Conservation (phyloP, 2,329 filamentous ascomycete species). For the Colletotrichum tofieldiae region DNA sequence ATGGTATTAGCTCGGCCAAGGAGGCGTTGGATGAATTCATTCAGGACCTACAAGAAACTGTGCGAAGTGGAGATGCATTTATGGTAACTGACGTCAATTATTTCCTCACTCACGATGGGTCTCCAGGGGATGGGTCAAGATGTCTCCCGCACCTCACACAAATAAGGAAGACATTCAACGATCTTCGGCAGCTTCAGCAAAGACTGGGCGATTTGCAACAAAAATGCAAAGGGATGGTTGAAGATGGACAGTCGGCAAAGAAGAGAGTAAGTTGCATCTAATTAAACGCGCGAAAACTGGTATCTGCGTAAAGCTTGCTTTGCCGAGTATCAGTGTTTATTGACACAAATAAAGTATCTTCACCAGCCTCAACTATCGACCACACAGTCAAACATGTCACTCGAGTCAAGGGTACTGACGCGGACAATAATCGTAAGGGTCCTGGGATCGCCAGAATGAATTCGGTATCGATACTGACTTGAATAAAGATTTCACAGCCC, state of each 20-base stretch:
- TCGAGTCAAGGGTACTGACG: too few species aligned
- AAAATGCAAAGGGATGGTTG: background rate
- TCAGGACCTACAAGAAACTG: background rate
- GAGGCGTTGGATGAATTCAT: background rate
- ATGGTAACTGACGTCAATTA: background rate
- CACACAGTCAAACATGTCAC: too few species aligned
- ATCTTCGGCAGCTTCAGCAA: background rate
- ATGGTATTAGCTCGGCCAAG: background rate
- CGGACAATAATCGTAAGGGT: too few species aligned
- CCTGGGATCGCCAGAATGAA: too few species aligned
- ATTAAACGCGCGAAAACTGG: too few species aligned
- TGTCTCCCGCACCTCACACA: background rate
- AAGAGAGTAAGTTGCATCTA: background rate
- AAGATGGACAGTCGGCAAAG: background rate
- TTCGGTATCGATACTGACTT: too few species aligned
- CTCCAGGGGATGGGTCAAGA: background rate
- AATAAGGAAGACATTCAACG: background rate
- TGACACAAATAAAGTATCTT: too few species aligned
- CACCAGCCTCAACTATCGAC: too few species aligned
- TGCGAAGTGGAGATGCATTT: background rate
- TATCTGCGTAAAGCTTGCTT: too few species aligned
- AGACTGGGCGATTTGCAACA: background rate
- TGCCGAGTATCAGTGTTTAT: too few species aligned
- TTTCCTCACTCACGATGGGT: background rate
- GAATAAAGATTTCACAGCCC: too few species aligned